These are phyloP conservation scores for Diplosphaera chodatii DNA, from an alignment of 139 green algal species.

Conservation along the genomic window DNA sequence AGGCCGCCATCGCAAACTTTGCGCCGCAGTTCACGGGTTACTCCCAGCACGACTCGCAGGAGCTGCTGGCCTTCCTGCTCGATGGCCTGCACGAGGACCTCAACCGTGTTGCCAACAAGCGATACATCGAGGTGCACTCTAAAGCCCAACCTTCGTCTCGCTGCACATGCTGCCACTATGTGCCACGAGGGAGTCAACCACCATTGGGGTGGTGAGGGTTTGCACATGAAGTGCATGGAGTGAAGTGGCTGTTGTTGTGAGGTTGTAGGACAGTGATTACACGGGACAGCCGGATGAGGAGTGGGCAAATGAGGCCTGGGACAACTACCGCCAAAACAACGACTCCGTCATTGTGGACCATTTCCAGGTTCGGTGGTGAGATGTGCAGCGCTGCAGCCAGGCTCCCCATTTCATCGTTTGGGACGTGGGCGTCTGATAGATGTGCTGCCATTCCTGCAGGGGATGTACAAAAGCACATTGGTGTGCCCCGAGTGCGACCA, in stretches of 20 bases:
- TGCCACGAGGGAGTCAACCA: too few species aligned
- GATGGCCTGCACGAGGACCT: slow-evolving; percentile 96
- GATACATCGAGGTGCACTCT: slow-evolving; percentile 85
- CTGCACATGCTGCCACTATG: too few species aligned
- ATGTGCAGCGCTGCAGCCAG: too few species aligned
- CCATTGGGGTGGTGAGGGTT: too few species aligned
- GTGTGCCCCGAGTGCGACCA: slow-evolving; percentile 78
- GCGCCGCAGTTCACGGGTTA: slow-evolving; percentile 91
- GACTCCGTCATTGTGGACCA: slow-evolving; percentile 87
- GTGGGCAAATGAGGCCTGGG: slow-evolving; percentile 76
- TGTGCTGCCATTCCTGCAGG: too few species aligned
- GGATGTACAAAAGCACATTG: slow-evolving; percentile 83
- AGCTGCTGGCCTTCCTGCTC: slow-evolving; percentile 92
- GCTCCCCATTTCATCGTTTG: too few species aligned
- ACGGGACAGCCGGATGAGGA: slow-evolving; percentile 69
- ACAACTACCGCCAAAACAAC: slow-evolving; percentile 79
- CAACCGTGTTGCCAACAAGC: slow-evolving; percentile 88
- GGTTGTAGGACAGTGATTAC: slow-evolving; percentile 65
- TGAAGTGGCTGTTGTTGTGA: too few species aligned
- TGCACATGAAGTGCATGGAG: too few species aligned
- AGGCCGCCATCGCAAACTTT: slow-evolving; percentile 74
- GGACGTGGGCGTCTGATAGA: too few species aligned
- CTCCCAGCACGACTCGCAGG: slow-evolving; percentile 87
- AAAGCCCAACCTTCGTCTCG: too few species aligned
- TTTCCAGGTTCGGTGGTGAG: slow-evolving; percentile 56